phyloP scores from a whole-genome alignment of 108 stramenopile genomes.

The Stephanodiscus minutulus region DNA sequence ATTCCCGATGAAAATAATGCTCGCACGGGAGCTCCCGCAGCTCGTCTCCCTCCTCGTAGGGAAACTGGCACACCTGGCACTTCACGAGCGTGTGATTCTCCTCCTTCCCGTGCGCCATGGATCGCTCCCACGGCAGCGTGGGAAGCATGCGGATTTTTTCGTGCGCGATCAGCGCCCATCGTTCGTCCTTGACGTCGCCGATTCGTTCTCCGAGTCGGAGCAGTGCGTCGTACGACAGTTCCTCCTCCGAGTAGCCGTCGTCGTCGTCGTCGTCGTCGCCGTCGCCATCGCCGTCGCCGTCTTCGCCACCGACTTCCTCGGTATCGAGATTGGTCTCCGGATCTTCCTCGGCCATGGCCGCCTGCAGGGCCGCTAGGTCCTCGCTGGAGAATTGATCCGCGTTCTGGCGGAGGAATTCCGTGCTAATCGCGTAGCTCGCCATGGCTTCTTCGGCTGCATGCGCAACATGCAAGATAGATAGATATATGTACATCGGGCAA shows the following conservation, averaged over 20 bases:
- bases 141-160: constrained; percentile 64
- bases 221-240: constrained; percentile 71
- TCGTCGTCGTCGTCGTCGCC: constrained; percentile 42
- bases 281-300: constrained; percentile 35
- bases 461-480: no score
- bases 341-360: constrained; percentile 78
- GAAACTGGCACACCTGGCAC: constrained; percentile 90
- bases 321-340: constrained; percentile 35
- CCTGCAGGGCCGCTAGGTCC: constrained; percentile 79
- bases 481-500: no score
- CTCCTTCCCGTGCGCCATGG: constrained; percentile 50
- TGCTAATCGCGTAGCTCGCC: constrained; percentile 62
- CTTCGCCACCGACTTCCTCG: no score
- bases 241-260: constrained; percentile 23
- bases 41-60: constrained; percentile 75
- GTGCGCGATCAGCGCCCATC: constrained; percentile 71
- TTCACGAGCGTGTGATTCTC: constrained; percentile 75
- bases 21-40: constrained; percentile 77
- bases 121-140: constrained; percentile 40
- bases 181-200: constrained; percentile 86
- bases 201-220: constrained; percentile 76
- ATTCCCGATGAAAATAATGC: constrained; percentile 89
- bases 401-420: constrained; percentile 65
- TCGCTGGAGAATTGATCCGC: constrained; percentile 73
- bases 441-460: constrained; percentile 90